Base-by-base conservation (phyloP, 2,329 filamentous ascomycete genomes). In the Pestalotiopsis sp. region DNA sequence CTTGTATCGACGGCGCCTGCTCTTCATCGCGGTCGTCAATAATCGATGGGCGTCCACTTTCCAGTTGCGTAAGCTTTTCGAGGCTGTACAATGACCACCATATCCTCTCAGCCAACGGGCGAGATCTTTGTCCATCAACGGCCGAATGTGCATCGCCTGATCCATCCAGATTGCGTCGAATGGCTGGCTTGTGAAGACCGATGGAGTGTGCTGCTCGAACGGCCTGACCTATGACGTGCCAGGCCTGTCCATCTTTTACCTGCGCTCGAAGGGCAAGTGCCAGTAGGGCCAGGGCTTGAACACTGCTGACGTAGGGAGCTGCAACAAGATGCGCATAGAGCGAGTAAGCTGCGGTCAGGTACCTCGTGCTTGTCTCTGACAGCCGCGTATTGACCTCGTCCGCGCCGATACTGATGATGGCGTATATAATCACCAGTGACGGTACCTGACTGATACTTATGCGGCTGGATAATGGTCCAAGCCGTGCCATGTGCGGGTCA, bases 141-240 rank as follows among this genome's bases (percentile, higher is more conserved):
- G 69, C 4, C 13, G 58, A 27, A 23, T 27, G 3, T 9, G 14
- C 60, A 0, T 59, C 38, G 2, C 39, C 49, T 4, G 9, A 20
- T 5, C 25, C 31, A n/a, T 52, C 45, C 2, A n/a, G n/a, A n/a
- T 52, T 52, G 36, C 49, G 49, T 31, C 58, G 36, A 36, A 65
- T 38, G n/a, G 52, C 39, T 38, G 59, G 27, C 45, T 45, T 41
- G 38, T 76, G 75, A 6, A 76, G 71, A 20, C 75, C 75, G 13
- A 76, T 71, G 0, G 74, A 76, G 25, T 74, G 72, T 4, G 75
- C 73, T 4, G 73, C 72, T 5, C 75, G 69, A 31, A 76, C 69
- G 0, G 74, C 73, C 31, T 74, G 74, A 0, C 74, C 75, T 12
- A 71, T 64, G 1, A 73, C 67, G n/a, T 76, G 74, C 74, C 74